A percentile compares a stretch with the other conserved stretches of the same genome.
These are phyloP conservation scores for Apiotrichum domesticum DNA, from an alignment of 1,284 basidiomycete genomes.

Conservation along the genomic window DNA sequence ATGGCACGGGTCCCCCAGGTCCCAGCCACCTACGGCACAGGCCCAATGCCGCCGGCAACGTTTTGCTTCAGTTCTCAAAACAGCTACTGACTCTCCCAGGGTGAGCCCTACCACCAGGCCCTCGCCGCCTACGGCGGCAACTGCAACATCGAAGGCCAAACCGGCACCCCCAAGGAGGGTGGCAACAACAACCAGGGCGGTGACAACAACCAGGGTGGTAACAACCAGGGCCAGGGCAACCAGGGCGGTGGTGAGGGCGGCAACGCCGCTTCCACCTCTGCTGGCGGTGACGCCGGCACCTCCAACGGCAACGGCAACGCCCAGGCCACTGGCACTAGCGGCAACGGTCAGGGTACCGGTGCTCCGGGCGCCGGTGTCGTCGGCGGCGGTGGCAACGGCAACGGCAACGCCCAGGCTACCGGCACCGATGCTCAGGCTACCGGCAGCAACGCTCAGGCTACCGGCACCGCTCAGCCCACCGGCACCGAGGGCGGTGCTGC, in stretches of 20 bases:
- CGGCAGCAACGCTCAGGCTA: background rate
- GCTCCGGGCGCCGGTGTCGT: background rate
- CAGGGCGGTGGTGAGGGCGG: background rate
- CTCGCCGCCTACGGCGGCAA: background rate
- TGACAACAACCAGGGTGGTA: background rate
- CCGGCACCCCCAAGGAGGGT: background rate
- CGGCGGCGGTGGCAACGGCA: background rate
- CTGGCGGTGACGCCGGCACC: background rate
- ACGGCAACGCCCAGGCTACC: background rate
- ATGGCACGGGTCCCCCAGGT: too few species aligned
- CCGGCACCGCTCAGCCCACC: background rate
- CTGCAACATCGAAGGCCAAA: constrained; percentile 2
- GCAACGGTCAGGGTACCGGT: constrained; percentile 17
- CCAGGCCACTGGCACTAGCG: constrained; percentile 16
- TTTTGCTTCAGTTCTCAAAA: background rate
- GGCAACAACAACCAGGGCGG: background rate
- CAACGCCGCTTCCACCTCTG: background rate
- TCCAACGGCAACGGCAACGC: background rate
- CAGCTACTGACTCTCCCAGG: constrained; percentile 1
- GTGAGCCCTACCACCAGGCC: constrained; percentile 6
- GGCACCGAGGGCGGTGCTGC: background rate
- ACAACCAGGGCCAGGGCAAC: background rate
- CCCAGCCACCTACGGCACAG: too few species aligned
- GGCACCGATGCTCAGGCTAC: background rate
- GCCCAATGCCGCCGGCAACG: too few species aligned